phyloP scores from a whole-genome alignment of 164 flowering plant species.

The Vitis rupestris region DNA sequence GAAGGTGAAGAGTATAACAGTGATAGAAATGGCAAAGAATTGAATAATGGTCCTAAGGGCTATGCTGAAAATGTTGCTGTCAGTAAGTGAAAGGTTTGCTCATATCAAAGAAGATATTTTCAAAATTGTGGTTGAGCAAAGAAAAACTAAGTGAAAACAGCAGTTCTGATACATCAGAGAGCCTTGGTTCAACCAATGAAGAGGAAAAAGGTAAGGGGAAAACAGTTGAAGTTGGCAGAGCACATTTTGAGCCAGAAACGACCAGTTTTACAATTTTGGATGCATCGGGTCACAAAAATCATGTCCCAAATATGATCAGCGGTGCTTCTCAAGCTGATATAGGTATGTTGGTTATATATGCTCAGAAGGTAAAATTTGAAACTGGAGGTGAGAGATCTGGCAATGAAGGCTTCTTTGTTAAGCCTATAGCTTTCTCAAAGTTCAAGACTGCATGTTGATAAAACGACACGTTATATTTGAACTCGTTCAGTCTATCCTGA shows the following conservation, averaged over 20 bases:
- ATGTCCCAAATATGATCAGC: conserved; percentile 99
- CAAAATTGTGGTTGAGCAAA: conserved; percentile 57
- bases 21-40: conserved; percentile 36
- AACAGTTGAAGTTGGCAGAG: conserved; percentile 98
- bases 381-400: conserved; percentile 99
- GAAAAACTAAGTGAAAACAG: conserved; percentile 52
- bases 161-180: conserved; percentile 72
- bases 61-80: conserved; percentile 38
- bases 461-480: too few relatives aligned
- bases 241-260: conserved; percentile 88
- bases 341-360: conserved; percentile 81
- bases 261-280: conserved; percentile 96
- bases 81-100: conserved; percentile 42
- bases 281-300: conserved; percentile 99
- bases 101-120: conserved; percentile 54
- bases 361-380: conserved; percentile 98
- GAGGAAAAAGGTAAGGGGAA: conserved; percentile 67
- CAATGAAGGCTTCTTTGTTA: too few relatives aligned
- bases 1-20: conserved; percentile 57
- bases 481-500: too few relatives aligned
- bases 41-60: conserved; percentile 12
- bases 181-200: conserved; percentile 50
- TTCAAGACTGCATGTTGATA: too few relatives aligned
- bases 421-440: too few relatives aligned
- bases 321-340: conserved; percentile 99